A percentile compares a stretch with the other conserved stretches of the same genome.
These are phyloP conservation scores for Cafeteria roenbergensis DNA, from an alignment of 108 stramenopile species.

Conservation along the genomic window DNA sequence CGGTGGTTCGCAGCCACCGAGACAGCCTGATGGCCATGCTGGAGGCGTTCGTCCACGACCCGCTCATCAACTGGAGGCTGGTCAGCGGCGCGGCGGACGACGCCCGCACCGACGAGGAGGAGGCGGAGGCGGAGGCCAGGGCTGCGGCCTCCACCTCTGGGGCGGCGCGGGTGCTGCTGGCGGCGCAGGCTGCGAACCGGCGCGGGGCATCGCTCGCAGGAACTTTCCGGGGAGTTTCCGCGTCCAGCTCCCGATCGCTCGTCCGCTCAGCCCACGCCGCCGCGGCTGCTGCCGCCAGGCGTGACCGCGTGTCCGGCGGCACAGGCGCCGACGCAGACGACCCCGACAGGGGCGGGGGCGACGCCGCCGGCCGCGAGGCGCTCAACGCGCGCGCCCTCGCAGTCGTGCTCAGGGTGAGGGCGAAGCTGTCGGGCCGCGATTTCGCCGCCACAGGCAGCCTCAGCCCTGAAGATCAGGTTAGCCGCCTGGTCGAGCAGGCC, in stretches of 20 bases:
- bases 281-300: background rate
- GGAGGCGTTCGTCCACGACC: slow-evolving; percentile 98
- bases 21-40: slow-evolving; percentile 93
- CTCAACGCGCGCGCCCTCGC: slow-evolving; percentile 87
- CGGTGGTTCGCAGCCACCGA: slow-evolving; percentile 75
- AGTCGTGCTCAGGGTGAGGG: slow-evolving; percentile 83
- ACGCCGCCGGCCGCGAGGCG: slow-evolving; percentile 29
- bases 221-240: background rate
- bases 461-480: slow-evolving; percentile 82
- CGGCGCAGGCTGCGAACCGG: background rate
- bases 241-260: background rate
- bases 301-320: background rate
- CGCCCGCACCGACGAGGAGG: slow-evolving; percentile 10
- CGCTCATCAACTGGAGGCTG: slow-evolving; percentile 93
- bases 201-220: background rate
- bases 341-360: slow-evolving; percentile 1
- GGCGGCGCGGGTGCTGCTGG: background rate
- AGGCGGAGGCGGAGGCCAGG: background rate
- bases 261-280: background rate
- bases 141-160: background rate
- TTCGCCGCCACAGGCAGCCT: slow-evolving; percentile 54
- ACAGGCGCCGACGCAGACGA: background rate
- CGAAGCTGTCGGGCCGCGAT: slow-evolving; percentile 88
- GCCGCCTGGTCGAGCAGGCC: slow-evolving; percentile 80
- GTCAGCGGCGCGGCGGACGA: slow-evolving; percentile 43